Base-by-base conservation (phyloP, 805 yeast species). In the Phaffomyces antillensis region DNA sequence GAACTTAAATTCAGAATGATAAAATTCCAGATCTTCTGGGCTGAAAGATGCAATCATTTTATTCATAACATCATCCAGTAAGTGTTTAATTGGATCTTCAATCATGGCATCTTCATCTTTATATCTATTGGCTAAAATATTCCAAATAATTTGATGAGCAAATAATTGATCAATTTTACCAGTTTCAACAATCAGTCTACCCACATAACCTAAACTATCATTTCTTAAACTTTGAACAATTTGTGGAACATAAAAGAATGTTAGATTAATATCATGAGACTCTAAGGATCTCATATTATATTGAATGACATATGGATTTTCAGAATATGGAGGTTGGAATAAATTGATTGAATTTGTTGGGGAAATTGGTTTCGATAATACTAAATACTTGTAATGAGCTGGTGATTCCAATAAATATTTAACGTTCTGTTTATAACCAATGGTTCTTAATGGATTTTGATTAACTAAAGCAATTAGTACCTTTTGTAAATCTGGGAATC, bases 111-210 rank as follows among this genome's bases (percentile, higher is more conserved):
- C 96, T 55, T 91, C 98, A 60, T 86, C 97, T 54, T 83, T 84
- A 64, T 77, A 93, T 50, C 89, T 79, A 60, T 95, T 93, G 1
- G 99, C 98, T 57, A 84, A 66, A 86, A 93, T 88, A 59, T 93
- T 93, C 99, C 99, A 93, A 44, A 93, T 88, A 52, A 93, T 90
- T 65, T 93, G 99, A 64, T 93, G 99, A 0, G 98, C 90, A 71
- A 93, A 93, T 50, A 91, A 70, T 53, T 86, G 95, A 25, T 93
- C 83, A 13, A 89, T 86, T 59, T 84, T 81, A 2, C 96, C 97
- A 1, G 97, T 87, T 61, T 93, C 98, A 45, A 91, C 67, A 51
- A 93, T 89, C 60, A 86, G 87, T 54, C 88, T 75, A 54, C 86
- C 88, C 38, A 91, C 95, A 55, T 88, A 90, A 1, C 97, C 98